A percentile compares a stretch with the other conserved stretches of the same genome.
Evolutionary conservation across 305 asterid species (phyloP).

Genomic region (Euphrasia arctica): DNA sequence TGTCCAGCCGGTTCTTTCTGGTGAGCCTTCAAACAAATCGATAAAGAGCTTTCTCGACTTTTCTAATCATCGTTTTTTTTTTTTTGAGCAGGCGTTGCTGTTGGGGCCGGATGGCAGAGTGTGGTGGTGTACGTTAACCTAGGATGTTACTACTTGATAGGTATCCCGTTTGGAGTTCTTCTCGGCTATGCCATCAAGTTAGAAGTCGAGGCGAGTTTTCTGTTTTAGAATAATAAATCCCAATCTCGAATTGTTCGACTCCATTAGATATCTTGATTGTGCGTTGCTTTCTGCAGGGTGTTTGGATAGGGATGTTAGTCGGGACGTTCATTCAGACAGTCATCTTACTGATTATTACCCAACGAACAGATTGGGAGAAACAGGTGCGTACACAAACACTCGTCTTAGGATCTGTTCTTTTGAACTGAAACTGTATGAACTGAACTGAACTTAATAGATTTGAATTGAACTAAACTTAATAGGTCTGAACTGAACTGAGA

Average conservation of each 20-base stretch:
- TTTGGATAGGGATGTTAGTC: slow-evolving; percentile 70
- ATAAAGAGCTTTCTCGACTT: neutral
- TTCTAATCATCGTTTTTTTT: no score
- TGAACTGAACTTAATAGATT: no score
- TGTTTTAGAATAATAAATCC: neutral
- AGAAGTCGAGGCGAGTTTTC: slow-evolving; percentile 46
- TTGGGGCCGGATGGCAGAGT: slow-evolving; percentile 76
- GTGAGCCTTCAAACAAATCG: slow-evolving; percentile 23
- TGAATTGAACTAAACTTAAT: no score
- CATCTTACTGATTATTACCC: slow-evolving; percentile 38
- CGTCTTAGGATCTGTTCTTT: no score
- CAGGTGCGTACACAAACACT: slow-evolving; percentile 39
- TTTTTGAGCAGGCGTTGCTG: slow-evolving; percentile 48
- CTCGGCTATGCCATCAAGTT: slow-evolving; percentile 60
- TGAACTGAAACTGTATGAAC: no score
- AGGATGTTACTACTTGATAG: slow-evolving; percentile 61
- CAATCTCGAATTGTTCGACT: neutral
- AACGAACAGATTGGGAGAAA: slow-evolving; percentile 61
- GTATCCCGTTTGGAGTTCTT: slow-evolving; percentile 58
- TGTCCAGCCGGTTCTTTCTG: slow-evolving; percentile 68
- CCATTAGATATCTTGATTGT: neutral
- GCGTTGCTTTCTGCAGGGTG: slow-evolving; percentile 40
- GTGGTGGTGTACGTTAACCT: slow-evolving; percentile 61
- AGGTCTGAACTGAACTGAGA: no score
- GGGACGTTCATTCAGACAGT: slow-evolving; percentile 57